phyloP scores from a whole-genome alignment of 2,329 filamentous ascomycete genomes.

The Pezicula rhizophila region DNA sequence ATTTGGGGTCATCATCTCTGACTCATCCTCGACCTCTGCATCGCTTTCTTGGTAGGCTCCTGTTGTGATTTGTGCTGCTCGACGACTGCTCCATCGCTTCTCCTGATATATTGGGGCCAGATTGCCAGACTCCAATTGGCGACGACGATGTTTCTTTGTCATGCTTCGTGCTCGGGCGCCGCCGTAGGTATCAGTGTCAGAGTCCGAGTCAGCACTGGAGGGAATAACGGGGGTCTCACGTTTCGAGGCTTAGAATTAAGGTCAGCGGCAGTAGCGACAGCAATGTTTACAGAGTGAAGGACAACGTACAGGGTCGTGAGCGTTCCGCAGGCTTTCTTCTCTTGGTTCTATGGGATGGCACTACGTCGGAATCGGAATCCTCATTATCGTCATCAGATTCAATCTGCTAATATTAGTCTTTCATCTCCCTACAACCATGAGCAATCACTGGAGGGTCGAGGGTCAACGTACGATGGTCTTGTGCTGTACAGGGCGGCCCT shows the following conservation, averaged over 20 bases:
- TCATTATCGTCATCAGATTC: slow-evolving; percentile 50
- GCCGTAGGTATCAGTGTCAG: slow-evolving; percentile 66
- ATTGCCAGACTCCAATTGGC: slow-evolving; percentile 61
- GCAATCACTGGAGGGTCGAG: slow-evolving; percentile 2
- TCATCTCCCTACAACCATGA: slow-evolving; percentile 7
- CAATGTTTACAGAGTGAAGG: slow-evolving; percentile 8
- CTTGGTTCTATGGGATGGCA: slow-evolving; percentile 52
- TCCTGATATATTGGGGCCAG: slow-evolving; percentile 64
- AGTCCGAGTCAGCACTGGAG: slow-evolving; percentile 63
- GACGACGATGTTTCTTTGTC: slow-evolving; percentile 73
- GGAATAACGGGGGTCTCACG: slow-evolving; percentile 49
- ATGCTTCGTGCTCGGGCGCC: slow-evolving; percentile 63
- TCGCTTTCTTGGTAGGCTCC: slow-evolving; percentile 63
- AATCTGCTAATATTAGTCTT: slow-evolving; percentile 34
- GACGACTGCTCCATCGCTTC: slow-evolving; percentile 85
- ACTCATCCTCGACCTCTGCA: slow-evolving; percentile 58
- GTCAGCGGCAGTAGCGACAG: slow-evolving; percentile 14
- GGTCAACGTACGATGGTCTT: slow-evolving; percentile 41
- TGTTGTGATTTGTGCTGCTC: slow-evolving; percentile 65
- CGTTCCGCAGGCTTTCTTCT: slow-evolving; percentile 58
- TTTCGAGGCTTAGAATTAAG: slow-evolving; percentile 46
- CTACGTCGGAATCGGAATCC: slow-evolving; percentile 70
- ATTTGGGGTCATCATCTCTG: slow-evolving; percentile 57
- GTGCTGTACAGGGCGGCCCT: slow-evolving; percentile 53
- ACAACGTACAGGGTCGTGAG: slow-evolving; percentile 54